Evolutionary conservation across 208 protist genomes (phyloP), one percentile per base, ranked within the genome.

Genomic region (Kentomonas sorsogonicus): DNA sequence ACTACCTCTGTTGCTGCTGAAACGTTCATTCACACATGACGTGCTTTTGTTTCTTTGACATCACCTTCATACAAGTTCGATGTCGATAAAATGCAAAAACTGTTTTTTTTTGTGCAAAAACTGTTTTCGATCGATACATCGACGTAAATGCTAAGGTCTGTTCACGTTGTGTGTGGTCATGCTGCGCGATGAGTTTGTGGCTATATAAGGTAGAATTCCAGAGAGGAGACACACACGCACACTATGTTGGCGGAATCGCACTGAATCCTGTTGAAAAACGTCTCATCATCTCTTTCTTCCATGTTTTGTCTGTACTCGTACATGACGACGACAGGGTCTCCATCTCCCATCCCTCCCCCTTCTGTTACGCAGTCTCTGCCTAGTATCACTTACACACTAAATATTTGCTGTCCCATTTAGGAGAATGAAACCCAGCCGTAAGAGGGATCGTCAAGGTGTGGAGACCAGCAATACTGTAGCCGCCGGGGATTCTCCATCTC

Each of bases 401-500:
- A n/a, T n/a, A n/a, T n/a, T n/a, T n/a, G n/a, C n/a, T n/a, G n/a
- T n/a, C n/a, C n/a, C n/a, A n/a, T n/a, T n/a, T n/a, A n/a, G n/a
- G n/a, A n/a, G n/a, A n/a, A n/a, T n/a, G n/a, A n/a, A n/a, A n/a
- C n/a, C n/a, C n/a, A n/a, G n/a, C n/a, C n/a, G n/a, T n/a, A n/a
- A n/a, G n/a, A n/a, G n/a, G n/a, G n/a, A n/a, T n/a, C n/a, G n/a
- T n/a, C n/a, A n/a, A n/a, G n/a, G n/a, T n/a, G n/a, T n/a, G n/a
- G n/a, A n/a, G n/a, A n/a, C n/a, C n/a, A n/a, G n/a, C n/a, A n/a
- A n/a, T n/a, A n/a, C n/a, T n/a, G n/a, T n/a, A n/a, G n/a, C n/a
- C n/a, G n/a, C n/a, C n/a, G n/a, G n/a, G n/a, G n/a, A n/a, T 41
- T 52, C 22, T 44, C 44, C 2, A 38, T 53, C 3, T 62, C 45